Evolutionary conservation across 2,329 filamentous ascomycete genomes (phyloP), one percentile per base, ranked within the genome.

Genomic region (Xylaria sp.): DNA sequence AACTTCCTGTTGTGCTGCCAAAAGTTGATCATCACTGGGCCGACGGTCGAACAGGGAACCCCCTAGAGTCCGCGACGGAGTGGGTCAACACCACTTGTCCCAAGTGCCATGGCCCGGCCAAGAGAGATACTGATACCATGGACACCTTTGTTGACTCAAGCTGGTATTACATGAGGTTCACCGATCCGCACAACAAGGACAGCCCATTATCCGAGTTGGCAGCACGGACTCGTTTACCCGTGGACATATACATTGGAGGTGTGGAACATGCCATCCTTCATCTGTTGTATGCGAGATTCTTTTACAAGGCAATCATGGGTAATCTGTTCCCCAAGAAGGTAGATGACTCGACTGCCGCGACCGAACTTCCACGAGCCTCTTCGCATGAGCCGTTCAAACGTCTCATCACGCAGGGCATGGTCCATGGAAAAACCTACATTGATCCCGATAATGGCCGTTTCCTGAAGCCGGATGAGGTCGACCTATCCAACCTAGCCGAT

Each of bases 121-220:
- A 85, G 71, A 83, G 92, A 64, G 92, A 96, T 65, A 96, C 92
- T 0, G 92, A 96, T 72, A 96, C 92, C 2, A 96, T 96, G 92
- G 92, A 96, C 73, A 96, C 92, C 0, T 96, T 96, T 75, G 92
- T 96, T 62, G 92, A 96, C 75, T 96, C 91, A 1, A 95, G 91
- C 57, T 96, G 92, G 92, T 96, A 96, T 73, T 96, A 87, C 69
- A 85, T 92, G 75, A 84, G 91, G 10, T 96, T 91, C 67, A 75
- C 87, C 34, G 90, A 95, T 67, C 78, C 89, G 0, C 78, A 85
- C 16, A 92, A 94, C 65, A 65, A 78, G 11, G 69, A 80, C 1
- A 72, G 77, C 11, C 85, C 85, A 0, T 86, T 95, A 64, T 85
- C 84, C 0, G 75, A 84, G n/a, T 75, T 79, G 16, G 79, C 79